Base-by-base conservation (phyloP, 768 basidiomycete genomes). In the Xerocomellus chrysenteron region DNA sequence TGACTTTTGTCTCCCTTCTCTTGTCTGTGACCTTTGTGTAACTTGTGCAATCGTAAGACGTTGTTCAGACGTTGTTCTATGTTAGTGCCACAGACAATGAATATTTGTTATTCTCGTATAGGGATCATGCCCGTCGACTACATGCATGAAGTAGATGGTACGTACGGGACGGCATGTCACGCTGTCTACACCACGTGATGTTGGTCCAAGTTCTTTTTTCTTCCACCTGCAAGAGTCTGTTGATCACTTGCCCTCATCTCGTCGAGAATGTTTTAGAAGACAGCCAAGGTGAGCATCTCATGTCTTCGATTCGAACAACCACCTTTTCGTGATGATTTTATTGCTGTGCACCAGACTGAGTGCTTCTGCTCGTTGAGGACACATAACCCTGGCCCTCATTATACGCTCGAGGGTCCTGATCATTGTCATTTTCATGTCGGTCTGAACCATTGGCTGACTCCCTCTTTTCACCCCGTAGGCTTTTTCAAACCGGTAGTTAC, bases 271-370 rank as follows among this genome's bases (percentile, higher is more conserved):
- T 21, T 21, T 21, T 21, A 10, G 5, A 4, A 28, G 28, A 30
- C 16, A 32, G 16, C 26, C 40, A 17, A 48, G 41, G 65, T 59
- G 48, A 54, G 65, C 24, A 17, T 41, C 19, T 17, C 16, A 21
- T 21, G 2, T 24, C 6, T 21, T 6, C 7, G 7, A 11, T 47
- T 39, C 19, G 4, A 33, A 12, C 42, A 16, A 19, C 46, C 44
- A 1, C 21, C 0, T 52, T 45, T 52, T 56, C 37, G 36, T 69
- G 70, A 71, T 71, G 70, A 73, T 59, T 68, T 51, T 47, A 50
- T 68, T 73, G 70, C 71, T 73, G 68, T 73, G 70, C 70, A 73
- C 70, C 70, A 72, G 72, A 68, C 68, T 39, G 66, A 70, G 69
- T 71, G 68, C 66, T 53, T 51, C 39, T 50, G 67, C 69, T 60